Conservation (phyloP, 169 alveolate species). For the Theileria orientalis region DNA sequence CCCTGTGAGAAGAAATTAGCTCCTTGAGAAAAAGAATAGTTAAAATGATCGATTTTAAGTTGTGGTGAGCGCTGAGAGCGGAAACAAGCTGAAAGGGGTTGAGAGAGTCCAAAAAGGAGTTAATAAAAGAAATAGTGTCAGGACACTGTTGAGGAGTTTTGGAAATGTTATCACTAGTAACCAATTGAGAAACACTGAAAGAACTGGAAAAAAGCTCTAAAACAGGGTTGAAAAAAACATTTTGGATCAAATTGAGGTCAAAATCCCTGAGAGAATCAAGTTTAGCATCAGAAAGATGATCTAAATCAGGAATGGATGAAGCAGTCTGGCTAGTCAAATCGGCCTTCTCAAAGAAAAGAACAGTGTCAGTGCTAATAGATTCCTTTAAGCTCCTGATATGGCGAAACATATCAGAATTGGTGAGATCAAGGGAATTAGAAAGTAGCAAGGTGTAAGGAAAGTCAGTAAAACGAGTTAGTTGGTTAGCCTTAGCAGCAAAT, state of each 20-base stretch:
- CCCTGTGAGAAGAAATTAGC: constrained; percentile 19
- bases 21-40: constrained; percentile 36
- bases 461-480: constrained; percentile 37
- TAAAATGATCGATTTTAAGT: constrained; percentile 48
- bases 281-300: not conserved
- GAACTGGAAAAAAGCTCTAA: constrained; percentile 17
- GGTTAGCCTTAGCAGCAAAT: constrained; percentile 29
- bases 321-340: not conserved
- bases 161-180: constrained; percentile 10
- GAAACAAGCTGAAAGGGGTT: constrained; percentile 1
- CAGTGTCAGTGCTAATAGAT: constrained; percentile 40
- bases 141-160: constrained; percentile 28
- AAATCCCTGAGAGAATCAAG: constrained; percentile 4
- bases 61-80: constrained; percentile 6
- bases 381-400: constrained; percentile 9
- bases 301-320: constrained; percentile 20
- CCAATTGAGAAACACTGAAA: constrained; percentile 16
- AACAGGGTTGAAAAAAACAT: constrained; percentile 21
- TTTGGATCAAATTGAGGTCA: constrained; percentile 50
- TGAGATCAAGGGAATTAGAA: constrained; percentile 31
- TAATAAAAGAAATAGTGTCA: constrained; percentile 5
- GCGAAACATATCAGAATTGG: not conserved
- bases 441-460: constrained; percentile 44
- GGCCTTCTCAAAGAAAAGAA: constrained; percentile 20
- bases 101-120: not conserved